phyloP scores from a whole-genome alignment of 148 eudicot species.

The Chenopodium berlandieri region DNA sequence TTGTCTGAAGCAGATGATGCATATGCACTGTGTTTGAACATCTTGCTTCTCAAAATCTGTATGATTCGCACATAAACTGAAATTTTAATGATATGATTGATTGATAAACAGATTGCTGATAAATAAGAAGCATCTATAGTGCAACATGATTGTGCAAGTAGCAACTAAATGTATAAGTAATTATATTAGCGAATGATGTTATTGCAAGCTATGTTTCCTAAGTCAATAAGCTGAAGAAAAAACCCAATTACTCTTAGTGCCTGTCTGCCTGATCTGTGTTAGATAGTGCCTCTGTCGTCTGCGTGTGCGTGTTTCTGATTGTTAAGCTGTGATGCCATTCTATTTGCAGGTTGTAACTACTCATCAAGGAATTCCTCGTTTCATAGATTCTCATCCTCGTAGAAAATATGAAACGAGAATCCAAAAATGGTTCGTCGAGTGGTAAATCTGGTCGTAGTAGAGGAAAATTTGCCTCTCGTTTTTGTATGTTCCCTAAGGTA shows the following conservation, averaged over 20 bases:
- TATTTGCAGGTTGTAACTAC: slow-evolving; percentile 49
- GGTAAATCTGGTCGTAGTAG: slow-evolving; percentile 39
- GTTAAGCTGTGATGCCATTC: slow-evolving; percentile 3
- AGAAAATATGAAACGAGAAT: slow-evolving; percentile 42
- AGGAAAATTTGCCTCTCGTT: slow-evolving; percentile 41
- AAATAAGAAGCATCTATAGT: not conserved
- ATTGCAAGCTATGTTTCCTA: not conserved
- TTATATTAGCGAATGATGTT: not conserved
- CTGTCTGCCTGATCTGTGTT: not conserved
- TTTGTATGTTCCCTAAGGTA: slow-evolving; percentile 61
- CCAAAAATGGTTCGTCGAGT: slow-evolving; percentile 43
- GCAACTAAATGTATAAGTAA: not conserved
- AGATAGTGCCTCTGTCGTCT: not conserved
- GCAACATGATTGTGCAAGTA: not conserved
- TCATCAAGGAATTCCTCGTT: slow-evolving; percentile 32
- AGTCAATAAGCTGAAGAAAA: not conserved
- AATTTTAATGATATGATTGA: not conserved
- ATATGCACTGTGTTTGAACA: not conserved
- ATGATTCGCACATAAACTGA: not conserved
- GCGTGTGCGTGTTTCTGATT: not conserved
- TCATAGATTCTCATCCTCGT: slow-evolving; percentile 28
- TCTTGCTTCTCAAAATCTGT: not conserved
- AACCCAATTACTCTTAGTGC: not conserved
- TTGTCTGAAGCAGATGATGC: not conserved
- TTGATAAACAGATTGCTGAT: not conserved